Evolutionary conservation across 1,284 basidiomycete species (phyloP).

Genomic region (Fomitopsis schrenkii): DNA sequence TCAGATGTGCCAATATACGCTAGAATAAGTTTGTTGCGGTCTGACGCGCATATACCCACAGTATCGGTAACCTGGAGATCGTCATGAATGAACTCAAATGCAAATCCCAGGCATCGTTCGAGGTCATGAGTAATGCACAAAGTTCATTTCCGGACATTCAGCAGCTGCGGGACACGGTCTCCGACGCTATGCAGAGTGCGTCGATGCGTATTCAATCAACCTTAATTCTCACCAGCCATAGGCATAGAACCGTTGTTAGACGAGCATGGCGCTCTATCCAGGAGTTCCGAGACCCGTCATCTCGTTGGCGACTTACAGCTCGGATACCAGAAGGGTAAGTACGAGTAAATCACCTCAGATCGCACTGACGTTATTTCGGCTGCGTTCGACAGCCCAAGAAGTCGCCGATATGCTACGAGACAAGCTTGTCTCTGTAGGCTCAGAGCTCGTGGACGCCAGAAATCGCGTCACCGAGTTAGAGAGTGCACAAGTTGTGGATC

Average conservation of each 20-base stretch:
- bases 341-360: not conserved
- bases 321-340: constrained; percentile 26
- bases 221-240: constrained; percentile 7
- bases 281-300: constrained; percentile 17
- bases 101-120: constrained; percentile 26
- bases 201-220: not conserved
- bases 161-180: constrained; percentile 22
- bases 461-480: constrained; percentile 27
- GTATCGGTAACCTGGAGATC: constrained; percentile 19
- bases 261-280: constrained; percentile 20
- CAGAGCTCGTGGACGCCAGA: constrained; percentile 30
- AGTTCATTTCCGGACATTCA: constrained; percentile 23
- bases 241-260: constrained; percentile 26
- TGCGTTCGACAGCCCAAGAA: constrained; percentile 25
- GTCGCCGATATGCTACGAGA: constrained; percentile 34
- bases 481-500: constrained; percentile 19
- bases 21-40: not conserved
- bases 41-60: constrained; percentile 14
- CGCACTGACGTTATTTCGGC: not conserved
- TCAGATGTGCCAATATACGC: constrained; percentile 14
- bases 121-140: constrained; percentile 20
- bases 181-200: constrained; percentile 21
- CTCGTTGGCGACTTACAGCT: constrained; percentile 23
- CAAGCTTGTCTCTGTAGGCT: constrained; percentile 27
- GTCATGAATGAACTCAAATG: constrained; percentile 23